A percentile compares a stretch with the other conserved stretches of the same genome.
phyloP scores from a whole-genome alignment of 768 basidiomycete genomes.

The Pseudohyphozyma bogoriensis region DNA sequence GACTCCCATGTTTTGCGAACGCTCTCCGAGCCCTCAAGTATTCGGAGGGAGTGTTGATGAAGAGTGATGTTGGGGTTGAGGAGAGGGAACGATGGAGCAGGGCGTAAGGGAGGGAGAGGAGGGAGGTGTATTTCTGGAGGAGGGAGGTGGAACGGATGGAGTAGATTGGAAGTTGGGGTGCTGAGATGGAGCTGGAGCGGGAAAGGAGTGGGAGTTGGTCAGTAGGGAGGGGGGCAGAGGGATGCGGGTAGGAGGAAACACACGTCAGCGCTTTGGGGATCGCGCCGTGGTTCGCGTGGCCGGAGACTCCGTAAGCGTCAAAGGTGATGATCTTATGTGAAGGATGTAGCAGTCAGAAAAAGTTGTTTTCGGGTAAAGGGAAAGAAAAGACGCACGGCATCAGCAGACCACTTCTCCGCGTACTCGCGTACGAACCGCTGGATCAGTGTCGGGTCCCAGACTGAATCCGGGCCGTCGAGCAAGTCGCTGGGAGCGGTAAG shows the following conservation, averaged over 20 bases:
- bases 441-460: too few species aligned
- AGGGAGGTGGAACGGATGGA: constrained; percentile 18
- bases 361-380: not conserved
- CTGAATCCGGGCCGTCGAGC: too few species aligned
- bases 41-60: constrained; percentile 25
- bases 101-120: constrained; percentile 14
- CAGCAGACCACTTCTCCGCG: constrained; percentile 23
- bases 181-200: not conserved
- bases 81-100: not conserved
- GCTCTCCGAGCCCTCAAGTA: constrained; percentile 34
- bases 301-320: constrained; percentile 38
- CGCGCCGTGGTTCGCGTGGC: constrained; percentile 40
- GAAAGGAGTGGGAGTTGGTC: not conserved
- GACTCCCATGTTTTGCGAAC: constrained; percentile 37
- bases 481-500: too few species aligned
- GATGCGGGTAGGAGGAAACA: not conserved
- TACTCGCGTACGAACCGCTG: constrained; percentile 14
- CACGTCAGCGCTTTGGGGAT: constrained; percentile 25
- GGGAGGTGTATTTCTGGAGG: constrained; percentile 28
- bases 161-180: constrained; percentile 15
- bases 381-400: constrained; percentile 33
- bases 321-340: constrained; percentile 39
- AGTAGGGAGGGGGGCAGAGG: too few species aligned
- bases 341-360: not conserved
- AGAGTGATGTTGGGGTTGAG: constrained; percentile 2